Percentiles rank a stretch among this genome's conserved stretches.
These are phyloP conservation scores for Globisporangium carolinianum DNA, from an alignment of 352 stramenopile genomes.

Conservation along the genomic window DNA sequence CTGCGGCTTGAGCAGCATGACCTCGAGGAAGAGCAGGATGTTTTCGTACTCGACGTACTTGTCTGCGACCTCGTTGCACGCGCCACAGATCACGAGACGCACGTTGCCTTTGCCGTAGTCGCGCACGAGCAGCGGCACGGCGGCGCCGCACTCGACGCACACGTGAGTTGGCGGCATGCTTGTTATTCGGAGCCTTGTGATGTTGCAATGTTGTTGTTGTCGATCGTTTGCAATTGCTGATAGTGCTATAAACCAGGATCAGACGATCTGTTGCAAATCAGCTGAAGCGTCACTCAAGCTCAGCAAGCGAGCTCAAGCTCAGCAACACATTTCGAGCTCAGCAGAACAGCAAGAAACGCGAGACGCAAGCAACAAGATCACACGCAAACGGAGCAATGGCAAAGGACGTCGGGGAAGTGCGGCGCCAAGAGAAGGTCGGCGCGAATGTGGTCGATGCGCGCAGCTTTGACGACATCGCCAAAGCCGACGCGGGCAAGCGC, in stretches of 20 bases:
- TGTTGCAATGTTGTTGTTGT: too few species aligned
- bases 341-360: neutral
- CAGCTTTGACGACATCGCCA: constrained; percentile 29
- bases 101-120: constrained; percentile 86
- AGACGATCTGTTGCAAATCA: neutral
- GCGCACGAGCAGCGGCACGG: constrained; percentile 55
- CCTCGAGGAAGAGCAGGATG: constrained; percentile 79
- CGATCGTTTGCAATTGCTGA: neutral
- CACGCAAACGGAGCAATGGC: constrained; percentile 22
- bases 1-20: constrained; percentile 79
- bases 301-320: too few species aligned
- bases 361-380: neutral
- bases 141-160: constrained; percentile 74
- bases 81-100: constrained; percentile 58
- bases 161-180: constrained; percentile 17
- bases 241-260: neutral
- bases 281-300: neutral
- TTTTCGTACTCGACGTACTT: constrained; percentile 88
- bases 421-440: constrained; percentile 25
- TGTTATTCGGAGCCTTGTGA: too few species aligned
- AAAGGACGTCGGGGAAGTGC: constrained; percentile 40
- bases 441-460: neutral
- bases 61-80: constrained; percentile 71
- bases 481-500: constrained; percentile 22
- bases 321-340: neutral